phyloP scores from a whole-genome alignment of 2,329 filamentous ascomycete species.

The Fusarium nanum region DNA sequence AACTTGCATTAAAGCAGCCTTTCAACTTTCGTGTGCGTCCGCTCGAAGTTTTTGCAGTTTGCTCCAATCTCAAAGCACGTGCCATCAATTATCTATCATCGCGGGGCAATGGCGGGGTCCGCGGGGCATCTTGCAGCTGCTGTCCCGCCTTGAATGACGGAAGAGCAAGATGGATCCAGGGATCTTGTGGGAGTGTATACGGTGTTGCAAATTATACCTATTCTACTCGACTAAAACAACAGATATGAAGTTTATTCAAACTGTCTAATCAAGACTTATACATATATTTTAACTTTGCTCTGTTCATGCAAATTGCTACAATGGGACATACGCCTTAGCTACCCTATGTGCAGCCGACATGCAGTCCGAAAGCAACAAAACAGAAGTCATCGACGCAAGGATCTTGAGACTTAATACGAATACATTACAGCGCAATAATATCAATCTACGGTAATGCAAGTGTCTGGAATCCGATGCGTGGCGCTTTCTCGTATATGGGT shows the following conservation, averaged over 20 bases:
- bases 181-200: background rate
- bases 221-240: background rate
- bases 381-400: background rate
- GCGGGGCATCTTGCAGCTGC: background rate
- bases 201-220: background rate
- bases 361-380: background rate
- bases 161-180: background rate
- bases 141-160: background rate
- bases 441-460: background rate
- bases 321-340: background rate
- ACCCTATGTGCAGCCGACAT: background rate
- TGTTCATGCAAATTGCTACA: background rate
- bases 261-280: background rate
- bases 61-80: background rate
- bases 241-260: background rate
- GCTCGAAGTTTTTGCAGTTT: background rate
- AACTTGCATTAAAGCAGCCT: background rate
- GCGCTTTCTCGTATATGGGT: background rate
- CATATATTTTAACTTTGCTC: background rate
- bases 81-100: background rate
- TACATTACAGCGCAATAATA: background rate
- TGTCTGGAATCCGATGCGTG: background rate
- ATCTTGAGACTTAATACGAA: background rate
- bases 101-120: slow-evolving; percentile 7
- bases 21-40: background rate